A percentile compares a stretch with the other conserved stretches of the same genome.
Evolutionary conservation across 257 asterid genomes (phyloP).

Genomic region (Capsicum pubescens): DNA sequence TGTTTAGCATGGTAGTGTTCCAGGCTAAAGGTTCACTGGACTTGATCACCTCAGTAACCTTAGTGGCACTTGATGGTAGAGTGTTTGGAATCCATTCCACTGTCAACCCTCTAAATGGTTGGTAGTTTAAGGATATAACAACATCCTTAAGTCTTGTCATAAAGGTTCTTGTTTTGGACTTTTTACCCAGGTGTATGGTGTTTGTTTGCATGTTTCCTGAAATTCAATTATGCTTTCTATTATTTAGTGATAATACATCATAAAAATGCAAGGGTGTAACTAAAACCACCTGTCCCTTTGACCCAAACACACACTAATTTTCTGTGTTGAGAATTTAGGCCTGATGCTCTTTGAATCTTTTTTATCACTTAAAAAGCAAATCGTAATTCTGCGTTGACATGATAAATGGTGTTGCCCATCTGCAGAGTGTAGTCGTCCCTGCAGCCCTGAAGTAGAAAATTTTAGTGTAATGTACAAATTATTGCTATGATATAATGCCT

Average conservation of each 20-base stretch:
- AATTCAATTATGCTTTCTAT: background rate
- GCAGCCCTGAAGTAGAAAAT: background rate
- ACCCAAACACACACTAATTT: background rate
- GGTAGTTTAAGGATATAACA: background rate
- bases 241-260: background rate
- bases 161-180: constrained; percentile 15
- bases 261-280: background rate
- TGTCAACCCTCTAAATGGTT: background rate
- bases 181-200: constrained; percentile 7
- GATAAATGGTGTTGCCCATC: constrained; percentile 15
- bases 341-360: background rate
- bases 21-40: background rate
- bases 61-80: constrained; percentile 19
- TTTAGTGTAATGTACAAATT: background rate
- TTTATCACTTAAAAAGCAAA: constrained; percentile 1
- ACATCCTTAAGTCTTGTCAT: background rate
- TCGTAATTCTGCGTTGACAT: background rate
- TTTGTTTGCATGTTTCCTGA: background rate
- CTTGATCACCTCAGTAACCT: constrained; percentile 3
- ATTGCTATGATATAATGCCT: background rate
- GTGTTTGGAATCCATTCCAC: background rate
- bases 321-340: background rate
- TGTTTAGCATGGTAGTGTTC: background rate
- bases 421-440: constrained; percentile 4
- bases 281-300: background rate